Conservation (phyloP, 1,139 yeast species). For the Lodderomyces margitis region DNA sequence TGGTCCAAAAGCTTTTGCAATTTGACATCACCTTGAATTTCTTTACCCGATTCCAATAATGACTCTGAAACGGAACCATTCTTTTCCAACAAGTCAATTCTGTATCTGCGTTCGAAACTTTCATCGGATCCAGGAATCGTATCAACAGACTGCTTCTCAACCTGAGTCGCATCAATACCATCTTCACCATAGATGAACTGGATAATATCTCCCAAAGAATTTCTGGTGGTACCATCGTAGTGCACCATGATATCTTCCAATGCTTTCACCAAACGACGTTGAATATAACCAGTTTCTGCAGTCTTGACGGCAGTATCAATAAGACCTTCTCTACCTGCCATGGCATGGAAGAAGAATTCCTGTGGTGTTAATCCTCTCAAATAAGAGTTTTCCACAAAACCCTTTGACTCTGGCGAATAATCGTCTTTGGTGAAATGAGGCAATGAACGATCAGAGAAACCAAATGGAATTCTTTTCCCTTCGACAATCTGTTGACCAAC, state of each 20-base stretch:
- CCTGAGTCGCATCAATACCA: slow-evolving; percentile 98
- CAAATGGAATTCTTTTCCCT: slow-evolving; percentile 98
- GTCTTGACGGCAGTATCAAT: slow-evolving; percentile 99
- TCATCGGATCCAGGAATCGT: slow-evolving; percentile 91
- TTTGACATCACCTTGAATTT: slow-evolving; percentile 85
- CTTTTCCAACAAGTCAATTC: slow-evolving; percentile 81
- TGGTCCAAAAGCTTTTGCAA: slow-evolving; percentile 78
- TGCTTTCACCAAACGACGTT: slow-evolving; percentile 97
- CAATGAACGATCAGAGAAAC: slow-evolving; percentile 91
- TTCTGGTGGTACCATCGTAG: slow-evolving; percentile 97
- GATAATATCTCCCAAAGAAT: slow-evolving; percentile 92
- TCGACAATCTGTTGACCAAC: slow-evolving; percentile 99
- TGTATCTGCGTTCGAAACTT: slow-evolving; percentile 79
- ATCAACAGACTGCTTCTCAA: slow-evolving; percentile 95
- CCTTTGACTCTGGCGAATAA: slow-evolving; percentile 96
- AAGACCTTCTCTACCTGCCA: slow-evolving; percentile 99
- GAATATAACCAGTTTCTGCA: slow-evolving; percentile 98
- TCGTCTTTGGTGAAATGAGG: slow-evolving; percentile 99
- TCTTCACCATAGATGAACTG: slow-evolving; percentile 99
- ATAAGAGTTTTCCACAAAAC: slow-evolving; percentile 96
- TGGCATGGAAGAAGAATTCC: slow-evolving; percentile 98
- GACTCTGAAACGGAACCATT: slow-evolving; percentile 64
- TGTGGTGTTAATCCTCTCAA: slow-evolving; percentile 98
- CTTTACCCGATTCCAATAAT: slow-evolving; percentile 83
- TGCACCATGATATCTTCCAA: slow-evolving; percentile 98